These are phyloP conservation scores for Trametes pubescens DNA, from an alignment of 1,284 basidiomycete species.

Conservation along the genomic window DNA sequence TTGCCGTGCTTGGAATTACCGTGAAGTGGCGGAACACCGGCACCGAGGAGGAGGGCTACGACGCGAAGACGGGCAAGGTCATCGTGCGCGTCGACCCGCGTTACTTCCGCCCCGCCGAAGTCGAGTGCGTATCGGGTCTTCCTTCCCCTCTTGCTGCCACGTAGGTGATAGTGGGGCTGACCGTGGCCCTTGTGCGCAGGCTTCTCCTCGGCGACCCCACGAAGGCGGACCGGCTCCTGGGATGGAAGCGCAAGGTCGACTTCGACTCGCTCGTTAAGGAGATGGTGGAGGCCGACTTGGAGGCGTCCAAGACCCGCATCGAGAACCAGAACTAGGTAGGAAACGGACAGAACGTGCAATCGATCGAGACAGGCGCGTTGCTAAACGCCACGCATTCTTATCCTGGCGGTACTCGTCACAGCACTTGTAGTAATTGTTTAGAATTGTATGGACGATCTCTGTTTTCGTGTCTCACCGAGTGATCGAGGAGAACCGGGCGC, in stretches of 20 bases:
- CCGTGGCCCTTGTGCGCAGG: slow-evolving; percentile 47
- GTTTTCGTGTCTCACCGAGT: no score
- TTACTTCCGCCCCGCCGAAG: slow-evolving; percentile 92
- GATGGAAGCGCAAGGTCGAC: slow-evolving; percentile 85
- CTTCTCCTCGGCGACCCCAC: slow-evolving; percentile 83
- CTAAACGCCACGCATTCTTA: no score
- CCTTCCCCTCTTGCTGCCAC: not conserved
- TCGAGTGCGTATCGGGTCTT: slow-evolving; percentile 68
- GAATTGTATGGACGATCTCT: no score
- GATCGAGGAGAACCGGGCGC: no score
- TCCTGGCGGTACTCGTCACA: no score
- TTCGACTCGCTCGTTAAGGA: slow-evolving; percentile 87
- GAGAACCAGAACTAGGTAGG: slow-evolving; percentile 77
- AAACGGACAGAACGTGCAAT: no score
- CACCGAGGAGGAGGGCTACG: slow-evolving; percentile 78
- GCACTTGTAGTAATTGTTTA: no score
- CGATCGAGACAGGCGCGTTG: no score
- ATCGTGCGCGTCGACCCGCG: slow-evolving; percentile 83
- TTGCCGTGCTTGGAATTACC: slow-evolving; percentile 68
- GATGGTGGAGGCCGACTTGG: slow-evolving; percentile 86
- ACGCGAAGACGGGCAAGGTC: slow-evolving; percentile 69
- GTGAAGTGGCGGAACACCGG: slow-evolving; percentile 83
- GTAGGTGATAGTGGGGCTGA: not conserved
- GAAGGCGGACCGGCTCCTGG: slow-evolving; percentile 85
- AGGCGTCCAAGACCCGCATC: slow-evolving; percentile 71